Evolutionary conservation across 2,329 filamentous ascomycete genomes (phyloP), one percentile per base, ranked within the genome.

Genomic region (Verticillium alfalfae): DNA sequence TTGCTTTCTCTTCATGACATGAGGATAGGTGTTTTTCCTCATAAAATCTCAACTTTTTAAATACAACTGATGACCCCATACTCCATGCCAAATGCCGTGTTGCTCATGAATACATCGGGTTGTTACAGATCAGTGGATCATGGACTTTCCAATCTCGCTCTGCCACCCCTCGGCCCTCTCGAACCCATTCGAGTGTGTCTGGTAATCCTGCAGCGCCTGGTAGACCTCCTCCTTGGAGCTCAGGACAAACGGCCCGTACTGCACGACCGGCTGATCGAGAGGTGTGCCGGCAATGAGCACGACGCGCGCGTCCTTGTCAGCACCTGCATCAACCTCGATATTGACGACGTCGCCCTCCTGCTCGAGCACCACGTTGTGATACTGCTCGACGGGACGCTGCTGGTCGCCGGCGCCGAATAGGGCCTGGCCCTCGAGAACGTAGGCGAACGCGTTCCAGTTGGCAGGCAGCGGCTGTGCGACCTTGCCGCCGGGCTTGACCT

Each of bases 391-490:
- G 2, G 77, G 78, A 59, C 76, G 80, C 68, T 78, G 78, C 31
- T 78, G 75, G 61, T 79, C 74, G 26, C 80, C 85, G 54, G 75
- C 80, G 66, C 82, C 87, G 73, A 89, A 91, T 68, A 79, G 78
- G 1, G 87, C 87, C 8, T 83, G 85, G 26, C 94, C 94, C 63
- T 88, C 82, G n/a, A 98, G 81, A 3, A 87, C 89, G 74, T 97
- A 98, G 16, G 89, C 88, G 70, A 98, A 98, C 1, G 91, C 87
- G 73, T 96, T 97, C 92, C 93, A 98, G 34, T 88, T 89, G 64
- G 81, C 77, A 0, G 94, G 94, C 2, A 98, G 72, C 5, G 84
- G 75, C 78, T 98, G 94, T 26, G 80, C 82, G 66, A 98, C 80
- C 63, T 81, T 86, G 56, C 91, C 93, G 60, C 94, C 94, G 0